phyloP scores from a whole-genome alignment of 129 eudicot genomes.

The Artemisia tridentata region DNA sequence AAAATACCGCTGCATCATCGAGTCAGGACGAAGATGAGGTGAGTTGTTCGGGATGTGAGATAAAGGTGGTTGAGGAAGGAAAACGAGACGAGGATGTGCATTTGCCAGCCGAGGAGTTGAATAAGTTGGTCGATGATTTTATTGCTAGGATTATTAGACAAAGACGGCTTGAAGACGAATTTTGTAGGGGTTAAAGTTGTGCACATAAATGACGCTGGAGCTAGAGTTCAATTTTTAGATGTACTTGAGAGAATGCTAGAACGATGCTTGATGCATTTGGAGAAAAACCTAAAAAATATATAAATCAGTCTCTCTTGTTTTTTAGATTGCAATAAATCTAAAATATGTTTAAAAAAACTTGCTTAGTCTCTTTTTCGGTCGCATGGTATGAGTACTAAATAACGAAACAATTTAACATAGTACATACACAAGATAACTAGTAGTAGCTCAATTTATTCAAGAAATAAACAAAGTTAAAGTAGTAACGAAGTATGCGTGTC shows the following conservation, averaged over 20 bases:
- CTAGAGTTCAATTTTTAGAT: constrained; percentile 10
- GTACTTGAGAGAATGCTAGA: constrained; percentile 17
- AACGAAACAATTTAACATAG: too few relatives aligned
- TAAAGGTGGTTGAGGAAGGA: constrained; percentile 8
- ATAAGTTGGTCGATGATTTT: constrained; percentile 58
- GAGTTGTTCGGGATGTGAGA: constrained; percentile 16
- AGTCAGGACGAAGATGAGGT: constrained; percentile 15
- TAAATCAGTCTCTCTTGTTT: constrained; percentile 14
- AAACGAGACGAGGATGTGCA: constrained; percentile 20
- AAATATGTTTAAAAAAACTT: background rate
- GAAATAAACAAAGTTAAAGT: too few relatives aligned
- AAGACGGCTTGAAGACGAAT: constrained; percentile 46
- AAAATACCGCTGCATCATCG: constrained; percentile 3
- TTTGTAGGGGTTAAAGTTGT: constrained; percentile 34
- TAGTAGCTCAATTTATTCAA: too few relatives aligned
- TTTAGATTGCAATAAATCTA: constrained; percentile 12
- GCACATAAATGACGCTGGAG: constrained; percentile 1
- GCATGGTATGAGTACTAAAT: too few relatives aligned
- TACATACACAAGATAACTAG: too few relatives aligned
- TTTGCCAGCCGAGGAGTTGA: constrained; percentile 42
- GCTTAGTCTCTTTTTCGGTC: background rate
- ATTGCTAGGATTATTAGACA: constrained; percentile 55
- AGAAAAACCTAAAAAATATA: background rate
- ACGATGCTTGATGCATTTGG: background rate
- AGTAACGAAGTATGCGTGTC: too few relatives aligned